Percentiles rank a stretch among this genome's conserved stretches.
phyloP scores from a whole-genome alignment of 768 basidiomycete genomes.

The Suillus clintonianus region DNA sequence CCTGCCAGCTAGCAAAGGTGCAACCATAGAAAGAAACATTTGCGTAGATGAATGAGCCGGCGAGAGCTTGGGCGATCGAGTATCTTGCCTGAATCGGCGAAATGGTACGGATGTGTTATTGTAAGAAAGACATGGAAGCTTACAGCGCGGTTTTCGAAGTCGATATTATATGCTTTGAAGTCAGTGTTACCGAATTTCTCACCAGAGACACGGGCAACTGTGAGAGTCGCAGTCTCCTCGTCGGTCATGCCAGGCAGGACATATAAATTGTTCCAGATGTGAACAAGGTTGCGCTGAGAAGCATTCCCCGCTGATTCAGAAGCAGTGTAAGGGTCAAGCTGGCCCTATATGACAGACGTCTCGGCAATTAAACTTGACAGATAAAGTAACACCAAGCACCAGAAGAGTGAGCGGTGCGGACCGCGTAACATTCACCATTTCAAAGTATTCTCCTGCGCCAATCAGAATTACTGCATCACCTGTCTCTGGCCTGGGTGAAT shows the following conservation, averaged over 20 bases:
- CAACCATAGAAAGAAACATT: slow-evolving; percentile 69
- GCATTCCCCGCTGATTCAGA: slow-evolving; percentile 43
- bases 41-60: slow-evolving; percentile 64
- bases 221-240: slow-evolving; percentile 56
- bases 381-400: slow-evolving; percentile 15
- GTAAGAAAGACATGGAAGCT: slow-evolving; percentile 14
- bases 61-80: slow-evolving; percentile 61
- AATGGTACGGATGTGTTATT: background rate
- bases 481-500: slow-evolving; percentile 36
- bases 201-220: slow-evolving; percentile 48
- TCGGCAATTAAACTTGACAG: background rate
- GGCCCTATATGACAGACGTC: slow-evolving; percentile 36
- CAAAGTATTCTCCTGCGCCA: slow-evolving; percentile 33
- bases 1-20: slow-evolving; percentile 61
- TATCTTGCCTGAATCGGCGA: slow-evolving; percentile 44
- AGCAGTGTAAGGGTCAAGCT: slow-evolving; percentile 37
- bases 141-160: slow-evolving; percentile 63
- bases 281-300: slow-evolving; percentile 47
- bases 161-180: slow-evolving; percentile 65
- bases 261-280: slow-evolving; percentile 51
- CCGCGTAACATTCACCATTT: slow-evolving; percentile 34
- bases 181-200: slow-evolving; percentile 56
- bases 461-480: slow-evolving; percentile 30
- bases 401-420: slow-evolving; percentile 30
- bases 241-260: slow-evolving; percentile 54